Evolutionary conservation across 2,329 filamentous ascomycete genomes (phyloP), one percentile per base, ranked within the genome.

Genomic region (Penicillium concentricum): DNA sequence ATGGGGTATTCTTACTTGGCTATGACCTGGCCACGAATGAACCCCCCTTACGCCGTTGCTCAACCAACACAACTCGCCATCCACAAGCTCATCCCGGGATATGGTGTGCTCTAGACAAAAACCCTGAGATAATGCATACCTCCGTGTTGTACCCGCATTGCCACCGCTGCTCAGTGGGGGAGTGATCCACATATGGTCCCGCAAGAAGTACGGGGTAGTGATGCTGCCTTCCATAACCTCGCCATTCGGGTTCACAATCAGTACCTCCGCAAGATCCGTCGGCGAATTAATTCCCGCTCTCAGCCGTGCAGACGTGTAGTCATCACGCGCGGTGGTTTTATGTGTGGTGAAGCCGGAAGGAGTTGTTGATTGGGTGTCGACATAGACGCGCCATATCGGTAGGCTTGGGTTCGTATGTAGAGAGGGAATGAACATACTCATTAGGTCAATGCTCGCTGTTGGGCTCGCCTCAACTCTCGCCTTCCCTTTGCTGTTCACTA

Each of bases 31-130:
- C 73, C 75, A n/a, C 57, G 68, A 41, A 87, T 79, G 63, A 96
- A 96, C 0, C 93, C 93, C 93, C 61, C 89, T 83, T 1, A 93
- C 88, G 0, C 90, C 92, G 72, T 93, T 97, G 72, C 92, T 96
- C 51, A 97, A 76, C 89, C 91, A 96, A 60, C 92, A 89, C 51
- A 87, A 81, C 72, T 97, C 92, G 1, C 87, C 90, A 61, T 90
- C 80, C 4, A 79, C 69, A 13, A 96, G 72, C 7, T 86, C 86
- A 13, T 81, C 76, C 2, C 78, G 78, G n/a, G 72, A 72, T 16
- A 96, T 78, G 3, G 77, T 73, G 60, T 86, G 82, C 68, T 95
- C 89, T 30, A 81, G 78, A 51, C 84, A 92, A 43, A 94, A 76
- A 0, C 84, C 81, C 53, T 79, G 83, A 58, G 88, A 83, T 41